A percentile compares a stretch with the other conserved stretches of the same genome.
Evolutionary conservation across 164 flowering plant species (phyloP).

Genomic region (Magnolia kwangsiensis): DNA sequence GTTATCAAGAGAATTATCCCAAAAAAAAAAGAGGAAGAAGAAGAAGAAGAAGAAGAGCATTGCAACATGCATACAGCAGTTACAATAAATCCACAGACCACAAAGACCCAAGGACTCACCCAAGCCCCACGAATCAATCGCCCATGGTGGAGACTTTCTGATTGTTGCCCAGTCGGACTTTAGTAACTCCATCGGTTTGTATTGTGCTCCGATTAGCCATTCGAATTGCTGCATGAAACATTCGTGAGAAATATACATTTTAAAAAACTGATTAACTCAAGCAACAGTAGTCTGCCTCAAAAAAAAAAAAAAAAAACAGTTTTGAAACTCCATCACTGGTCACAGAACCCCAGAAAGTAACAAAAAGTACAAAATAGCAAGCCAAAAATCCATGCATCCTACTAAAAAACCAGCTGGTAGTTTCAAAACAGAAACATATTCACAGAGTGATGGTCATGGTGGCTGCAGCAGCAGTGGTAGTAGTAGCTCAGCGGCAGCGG

Average conservation of each 20-base stretch:
- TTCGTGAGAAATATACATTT: constrained; percentile 10
- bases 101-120: constrained; percentile 47
- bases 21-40: too few relatives aligned
- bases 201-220: constrained; percentile 88
- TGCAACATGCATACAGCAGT: background rate
- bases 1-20: too few relatives aligned
- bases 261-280: background rate
- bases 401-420: background rate
- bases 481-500: too few relatives aligned
- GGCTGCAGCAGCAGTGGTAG: too few relatives aligned
- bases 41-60: background rate
- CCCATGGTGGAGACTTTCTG: constrained; percentile 93
- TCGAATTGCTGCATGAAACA: constrained; percentile 72
- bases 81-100: background rate
- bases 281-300: background rate
- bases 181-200: constrained; percentile 78
- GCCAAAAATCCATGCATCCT: background rate
- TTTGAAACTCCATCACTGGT: background rate
- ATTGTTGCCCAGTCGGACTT: constrained; percentile 87
- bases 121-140: constrained; percentile 98
- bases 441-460: too few relatives aligned
- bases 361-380: background rate
- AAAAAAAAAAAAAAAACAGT: background rate
- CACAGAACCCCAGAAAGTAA: background rate
- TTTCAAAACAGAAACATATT: background rate